Evolutionary conservation across 176 grass and related monocot species (phyloP).

Genomic region (Eleusine coracana): DNA sequence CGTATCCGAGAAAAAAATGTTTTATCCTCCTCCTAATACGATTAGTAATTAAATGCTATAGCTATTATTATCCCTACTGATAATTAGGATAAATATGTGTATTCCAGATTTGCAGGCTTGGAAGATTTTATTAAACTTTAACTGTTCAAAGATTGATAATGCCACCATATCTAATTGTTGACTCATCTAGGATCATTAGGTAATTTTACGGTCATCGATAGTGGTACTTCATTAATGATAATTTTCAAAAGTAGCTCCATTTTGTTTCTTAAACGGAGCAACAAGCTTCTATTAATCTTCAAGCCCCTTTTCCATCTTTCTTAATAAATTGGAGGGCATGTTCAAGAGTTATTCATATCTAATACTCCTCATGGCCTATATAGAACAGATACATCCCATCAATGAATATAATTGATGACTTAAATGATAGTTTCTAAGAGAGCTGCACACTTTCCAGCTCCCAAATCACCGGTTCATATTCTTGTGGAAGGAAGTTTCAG

Average conservation of each 20-base stretch:
- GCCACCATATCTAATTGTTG: neutral
- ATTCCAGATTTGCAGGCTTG: slow-evolving; percentile 1
- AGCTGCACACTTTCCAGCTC: slow-evolving; percentile 1
- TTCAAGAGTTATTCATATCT: slow-evolving; percentile 70
- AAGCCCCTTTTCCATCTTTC: slow-evolving; percentile 59
- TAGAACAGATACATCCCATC: neutral
- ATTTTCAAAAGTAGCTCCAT: slow-evolving; percentile 31
- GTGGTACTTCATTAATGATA: slow-evolving; percentile 7
- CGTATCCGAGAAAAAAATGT: no score
- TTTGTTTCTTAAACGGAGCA: slow-evolving; percentile 53
- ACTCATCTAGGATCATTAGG: slow-evolving; percentile 38
- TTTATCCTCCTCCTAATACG: no score
- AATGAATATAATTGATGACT: neutral
- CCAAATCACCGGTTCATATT: slow-evolving; percentile 2
- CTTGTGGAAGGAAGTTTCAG: neutral
- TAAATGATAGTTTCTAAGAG: neutral
- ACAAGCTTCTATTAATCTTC: slow-evolving; percentile 75
- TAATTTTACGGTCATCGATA: slow-evolving; percentile 25
- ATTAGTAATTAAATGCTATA: neutral
- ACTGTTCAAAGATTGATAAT: neutral
- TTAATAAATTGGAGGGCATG: slow-evolving; percentile 66
- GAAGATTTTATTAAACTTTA: slow-evolving; percentile 11
- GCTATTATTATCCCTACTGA: slow-evolving; percentile 4
- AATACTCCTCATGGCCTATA: slow-evolving; percentile 74
- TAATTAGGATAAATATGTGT: neutral